Base-by-base conservation (phyloP, 768 basidiomycete genomes). In the Amanita subjunquillea region DNA sequence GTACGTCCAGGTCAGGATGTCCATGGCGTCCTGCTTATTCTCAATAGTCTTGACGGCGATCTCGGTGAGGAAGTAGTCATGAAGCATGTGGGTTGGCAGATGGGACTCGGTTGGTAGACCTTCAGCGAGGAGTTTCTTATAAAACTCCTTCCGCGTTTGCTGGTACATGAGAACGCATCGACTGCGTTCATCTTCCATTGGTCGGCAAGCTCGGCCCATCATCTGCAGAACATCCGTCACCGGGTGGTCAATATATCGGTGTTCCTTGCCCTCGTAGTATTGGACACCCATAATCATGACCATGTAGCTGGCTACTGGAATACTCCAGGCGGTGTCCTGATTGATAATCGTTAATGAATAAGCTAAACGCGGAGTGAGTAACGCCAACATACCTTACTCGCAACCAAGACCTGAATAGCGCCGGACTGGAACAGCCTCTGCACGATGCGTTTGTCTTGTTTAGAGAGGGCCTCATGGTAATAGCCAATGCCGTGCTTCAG, bases 271-370 rank as follows among this genome's bases (percentile, higher is more conserved):
- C 66, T 98, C 94, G 60, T 88, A 98, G 54, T 69, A 86, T 63
- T 99, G 96, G 0, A 97, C 93, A n/a, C 95, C 95, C 94, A 98
- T 97, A 60, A 99, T 91, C 64, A 99, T 85, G 40, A 97, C 94
- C 91, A 98, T 96, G 67, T 96, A 94, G 54, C 90, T 85, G 0
- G 91, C 82, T 15, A 96, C 83, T 0, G 96, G 94, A 6, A 99
- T 73, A 62, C 83, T 91, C 96, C 96, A 99, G 0, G 93, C 91
- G 0, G 90, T 92, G 59, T 98, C 96, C 89, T 94, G 52, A 36
- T 42, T 25, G 15, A 17, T 17, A 17, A 17, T 48, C 8, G 0
- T 0, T 50, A 25, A 10, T 32, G 32, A 42, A 4, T 27, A 30
- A n/a, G 47, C 30, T 2, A 13, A 45, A 9, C 49, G 17, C 38